Evolutionary conservation across 305 asterid genomes (phyloP), one percentile per base, ranked within the genome.

Genomic region (Salvia sclarea): DNA sequence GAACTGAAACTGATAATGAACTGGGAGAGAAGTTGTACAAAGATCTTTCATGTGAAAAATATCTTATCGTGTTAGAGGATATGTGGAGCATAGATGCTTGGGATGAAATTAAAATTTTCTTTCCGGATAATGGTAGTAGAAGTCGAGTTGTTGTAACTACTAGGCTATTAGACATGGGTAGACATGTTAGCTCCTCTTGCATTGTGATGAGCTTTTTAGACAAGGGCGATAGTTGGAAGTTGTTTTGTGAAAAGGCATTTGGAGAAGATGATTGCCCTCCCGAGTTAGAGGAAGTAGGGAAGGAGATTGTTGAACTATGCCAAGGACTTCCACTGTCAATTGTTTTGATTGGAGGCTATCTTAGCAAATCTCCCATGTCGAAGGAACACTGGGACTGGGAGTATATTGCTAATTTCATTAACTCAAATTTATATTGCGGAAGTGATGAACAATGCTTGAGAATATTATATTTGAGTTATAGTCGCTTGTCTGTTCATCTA

Each of bases 181-280:
- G 2, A 1, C 30, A 2, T 25, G 2, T 28, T 45, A 5, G 22
- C 2, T 6, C 9, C 33, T 58, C 16, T 6, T 4, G 54, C 12
- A 0, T 37, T 8, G 10, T 12, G 21, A 43, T 76, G 69, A 9
- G 18, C 5, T 53, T 70, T 4, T 6, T 76, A 4, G 69, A 64
- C 24, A 62, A 53, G 37, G 68, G 40, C 24, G 30, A 6, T 10
- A 69, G 79, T 70, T 75, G 79, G 79, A 31, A 49, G 47, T 33
- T 75, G 0, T 53, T 68, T 11, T 45, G 31, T 20, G 41, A 62
- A 4, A 54, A 30, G 14, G 70, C 35, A 12, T 65, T 49, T 20
- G 48, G 18, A 3, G 50, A 33, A 6, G 70, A 49, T 14, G 61
- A 41, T 33, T 31, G 70, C 5, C 61, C 70, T 21, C 4, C 0